Base-by-base conservation (phyloP, 495 filamentous ascomycete genomes). In the Hypoxylon fragiforme region DNA sequence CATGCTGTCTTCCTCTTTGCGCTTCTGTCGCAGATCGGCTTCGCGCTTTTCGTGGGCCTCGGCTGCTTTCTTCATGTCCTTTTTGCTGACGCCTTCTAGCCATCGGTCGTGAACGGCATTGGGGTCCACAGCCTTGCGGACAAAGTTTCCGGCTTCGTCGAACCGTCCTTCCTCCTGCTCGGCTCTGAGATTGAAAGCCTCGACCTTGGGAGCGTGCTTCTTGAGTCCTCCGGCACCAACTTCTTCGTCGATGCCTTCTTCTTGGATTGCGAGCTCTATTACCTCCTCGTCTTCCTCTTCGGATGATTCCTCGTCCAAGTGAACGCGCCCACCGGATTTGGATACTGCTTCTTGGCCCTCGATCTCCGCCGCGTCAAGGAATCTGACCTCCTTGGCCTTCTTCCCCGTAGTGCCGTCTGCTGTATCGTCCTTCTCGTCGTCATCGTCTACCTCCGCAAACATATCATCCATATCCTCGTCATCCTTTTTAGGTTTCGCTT, bases 81-180 rank as follows among this genome's bases (percentile, higher is more conserved):
- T 95, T 67, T 92, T 96, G 38, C 87, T 92, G 0, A 97, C 74
- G 0, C 92, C 95, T 22, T 95, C 90, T 7, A 98, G 70, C 94
- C 94, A 98, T 2, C 80, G 78, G 71, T 98, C 94, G 64, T 98
- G 90, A 8, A 89, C 81, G 3, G 92, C 91, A 63, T 96, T 90
- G 1, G 91, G 90, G 63, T 98, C 94, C 0, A 71, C 77, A 1
- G 91, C 91, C 57, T 92, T 94, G n/a, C 94, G 81, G 22, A 98
- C 84, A 67, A 79, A 98, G 66, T 97, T 97, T 2, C 94, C 94
- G 12, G 83, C 74, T 45, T 89, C 88, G 65, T 98, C 94, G 62
- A 96, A 97, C 9, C 83, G 77, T 0, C 94, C 94, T 64, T 97
- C 94, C 67, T 98, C 95, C 64, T 91, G 85, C 70, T 98, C 94